Conservation (phyloP, 2,329 filamentous ascomycete species). For the Colletotrichum sp. region DNA sequence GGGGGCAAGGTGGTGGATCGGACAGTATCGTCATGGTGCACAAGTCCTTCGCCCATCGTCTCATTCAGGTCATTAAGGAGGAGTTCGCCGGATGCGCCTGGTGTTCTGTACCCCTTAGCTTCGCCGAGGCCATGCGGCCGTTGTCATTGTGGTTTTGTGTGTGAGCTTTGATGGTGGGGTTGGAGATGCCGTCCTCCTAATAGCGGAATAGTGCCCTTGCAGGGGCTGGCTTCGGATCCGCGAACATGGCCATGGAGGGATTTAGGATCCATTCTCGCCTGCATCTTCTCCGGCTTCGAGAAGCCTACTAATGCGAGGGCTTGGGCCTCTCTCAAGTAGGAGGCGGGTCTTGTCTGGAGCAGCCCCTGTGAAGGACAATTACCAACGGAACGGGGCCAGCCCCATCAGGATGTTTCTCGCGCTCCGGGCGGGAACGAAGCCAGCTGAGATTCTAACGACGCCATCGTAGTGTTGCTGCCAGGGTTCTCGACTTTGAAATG, state of each 20-base stretch:
- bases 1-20: background rate
- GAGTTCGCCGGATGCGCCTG: background rate
- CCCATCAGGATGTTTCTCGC: background rate
- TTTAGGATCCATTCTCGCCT: background rate
- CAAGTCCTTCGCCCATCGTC: background rate
- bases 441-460: background rate
- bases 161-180: background rate
- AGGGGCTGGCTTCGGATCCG: background rate
- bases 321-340: background rate
- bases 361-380: background rate
- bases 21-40: background rate
- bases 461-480: background rate
- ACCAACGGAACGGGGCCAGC: background rate
- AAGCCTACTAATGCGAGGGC: background rate
- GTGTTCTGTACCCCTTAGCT: background rate
- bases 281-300: background rate
- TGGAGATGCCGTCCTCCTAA: background rate
- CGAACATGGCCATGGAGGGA: background rate
- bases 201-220: background rate
- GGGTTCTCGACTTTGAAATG: background rate
- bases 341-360: background rate
- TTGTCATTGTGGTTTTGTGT: background rate
- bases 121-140: background rate
- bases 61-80: background rate
- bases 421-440: background rate